Percentiles rank a stretch among this genome's conserved stretches.
Conservation (phyloP, 2,329 filamentous ascomycete genomes). For the Phialemoniopsis sp. region DNA sequence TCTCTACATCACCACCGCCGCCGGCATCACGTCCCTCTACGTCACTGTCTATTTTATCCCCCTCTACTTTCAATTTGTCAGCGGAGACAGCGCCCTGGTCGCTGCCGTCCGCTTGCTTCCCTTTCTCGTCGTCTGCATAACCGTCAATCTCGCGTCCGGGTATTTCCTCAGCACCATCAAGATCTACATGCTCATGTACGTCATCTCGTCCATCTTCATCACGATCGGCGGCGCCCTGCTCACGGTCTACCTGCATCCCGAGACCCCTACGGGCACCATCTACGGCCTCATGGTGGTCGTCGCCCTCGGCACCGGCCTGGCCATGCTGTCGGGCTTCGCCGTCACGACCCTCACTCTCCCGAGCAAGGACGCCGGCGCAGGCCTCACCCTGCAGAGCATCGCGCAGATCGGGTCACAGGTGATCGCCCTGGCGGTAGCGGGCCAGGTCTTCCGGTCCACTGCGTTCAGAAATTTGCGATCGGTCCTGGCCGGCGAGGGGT, state of each 20-base stretch:
- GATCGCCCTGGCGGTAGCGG: constrained; percentile 19
- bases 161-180: constrained; percentile 5
- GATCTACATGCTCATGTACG: constrained; percentile 15
- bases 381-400: constrained; percentile 21
- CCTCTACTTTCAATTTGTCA: constrained; percentile 70
- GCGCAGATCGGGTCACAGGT: constrained; percentile 18
- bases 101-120: constrained; percentile 32
- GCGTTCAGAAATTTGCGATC: constrained; percentile 11
- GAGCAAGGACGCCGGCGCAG: constrained; percentile 10
- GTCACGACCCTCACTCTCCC: constrained; percentile 16
- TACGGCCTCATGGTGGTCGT: constrained; percentile 14
- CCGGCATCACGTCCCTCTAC: constrained; percentile 14
- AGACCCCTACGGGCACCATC: constrained; percentile 8
- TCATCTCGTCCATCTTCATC: constrained; percentile 11
- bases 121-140: constrained; percentile 17
- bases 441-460: constrained; percentile 25
- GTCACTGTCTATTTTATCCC: constrained; percentile 44
- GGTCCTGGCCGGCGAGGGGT: constrained; percentile 20
- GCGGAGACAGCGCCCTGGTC: constrained; percentile 56
- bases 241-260: constrained; percentile 12
- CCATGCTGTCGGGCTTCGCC: constrained; percentile 21
- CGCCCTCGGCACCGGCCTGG: constrained; percentile 13
- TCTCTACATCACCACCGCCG: constrained; percentile 30
- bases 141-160: constrained; percentile 15
- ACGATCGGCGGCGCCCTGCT: constrained; percentile 11